Base-by-base conservation (phyloP, 2,329 filamentous ascomycete species). In the Pyrenophora graminea region DNA sequence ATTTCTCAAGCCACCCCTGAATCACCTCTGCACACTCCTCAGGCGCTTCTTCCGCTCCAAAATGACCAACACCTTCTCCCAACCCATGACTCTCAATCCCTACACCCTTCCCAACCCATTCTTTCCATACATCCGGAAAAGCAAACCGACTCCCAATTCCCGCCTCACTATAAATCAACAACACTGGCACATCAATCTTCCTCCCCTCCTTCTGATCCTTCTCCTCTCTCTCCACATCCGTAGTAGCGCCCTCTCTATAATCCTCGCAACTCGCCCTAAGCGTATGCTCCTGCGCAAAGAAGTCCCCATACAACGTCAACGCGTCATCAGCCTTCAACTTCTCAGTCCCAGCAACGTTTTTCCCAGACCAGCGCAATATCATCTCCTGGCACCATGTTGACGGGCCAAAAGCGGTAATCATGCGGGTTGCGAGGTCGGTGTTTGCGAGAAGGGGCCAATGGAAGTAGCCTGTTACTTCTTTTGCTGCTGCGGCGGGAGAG, bases 391-490 rank as follows among this genome's bases (percentile, higher is more conserved):
- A 63, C 53, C 76, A 81, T 33, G 73, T 62, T 15, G 75, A 70
- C 0, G 75, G 69, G n/a, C 81, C 75, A 30, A 71, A 67, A 6
- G 68, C 55, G 79, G 42, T 77, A 39, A 82, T 68, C 34, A 73
- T 76, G 60, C 84, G 81, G 0, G 79, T 82, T 4, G 84, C 74
- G 0, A 82, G 79, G 4, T 69, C 68, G 0, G 70, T 64, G 61
- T 85, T 82, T 7, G 83, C 80, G 17, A 85, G 74, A 55, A 85
- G 79, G 45, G 82, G 83, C 82, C 82, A 85, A 66, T 85, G 82
- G 59, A 79, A 84, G 64, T 83, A 84, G 0, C 75, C 74, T 6
- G 59, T 52, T 23, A 71, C 72, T 1, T 80, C 78, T 51, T 63
- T 62, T 3, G 53, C 53, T 2, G 82, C 79, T 0, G 68, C 66